Base-by-base conservation (phyloP, 2,329 filamentous ascomycete genomes). In the Fusarium floridanum region DNA sequence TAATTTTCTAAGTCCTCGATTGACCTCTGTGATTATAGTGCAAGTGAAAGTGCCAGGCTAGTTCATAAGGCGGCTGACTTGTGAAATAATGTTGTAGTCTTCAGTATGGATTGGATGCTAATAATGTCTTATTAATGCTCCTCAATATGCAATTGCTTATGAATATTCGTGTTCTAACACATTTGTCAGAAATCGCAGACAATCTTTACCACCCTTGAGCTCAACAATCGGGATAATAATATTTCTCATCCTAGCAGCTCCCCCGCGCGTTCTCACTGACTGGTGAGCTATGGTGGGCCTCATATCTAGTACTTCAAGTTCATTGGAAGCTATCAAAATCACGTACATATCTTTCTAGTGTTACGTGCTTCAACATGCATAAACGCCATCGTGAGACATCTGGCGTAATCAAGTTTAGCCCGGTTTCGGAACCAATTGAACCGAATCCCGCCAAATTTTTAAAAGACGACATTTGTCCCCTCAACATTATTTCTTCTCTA, bases 291-390 rank as follows among this genome's bases (percentile, higher is more conserved):
- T 39, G 22, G 55, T 59, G 55, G 55, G 16, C 22, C 55, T 37
- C 10, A 24, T 17, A 24, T 27, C 20, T 11, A 1, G 1, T 39
- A 6, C 55, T 37, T n/a, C 1, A 6, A 3, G 12, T 37, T 59
- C 32, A 59, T 59, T 59, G 55, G 55, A 27, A 59, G 55, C 16
- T 14, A 12, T 17, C 16, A 14, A 2, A 37, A 53, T 53, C 55
- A 39, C 55, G 34, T 59, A 59, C 32, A 36, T 57, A 36, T 22
- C 32, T 22, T 57, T 36, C n/a, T 3, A 8, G 34, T 59, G 32
- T 59, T 59, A 59, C 55, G 55, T 59, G 55, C 55, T 59, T 37
- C 55, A 24, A 24, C 34, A 37, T 59, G 55, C 22, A 37, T 39
- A 24, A 37, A 59, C 55, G 55, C 34, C 32, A 59, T 59, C 34